These are phyloP conservation scores for Penicillium taxi DNA, from an alignment of 495 filamentous ascomycete species.

Conservation along the genomic window DNA sequence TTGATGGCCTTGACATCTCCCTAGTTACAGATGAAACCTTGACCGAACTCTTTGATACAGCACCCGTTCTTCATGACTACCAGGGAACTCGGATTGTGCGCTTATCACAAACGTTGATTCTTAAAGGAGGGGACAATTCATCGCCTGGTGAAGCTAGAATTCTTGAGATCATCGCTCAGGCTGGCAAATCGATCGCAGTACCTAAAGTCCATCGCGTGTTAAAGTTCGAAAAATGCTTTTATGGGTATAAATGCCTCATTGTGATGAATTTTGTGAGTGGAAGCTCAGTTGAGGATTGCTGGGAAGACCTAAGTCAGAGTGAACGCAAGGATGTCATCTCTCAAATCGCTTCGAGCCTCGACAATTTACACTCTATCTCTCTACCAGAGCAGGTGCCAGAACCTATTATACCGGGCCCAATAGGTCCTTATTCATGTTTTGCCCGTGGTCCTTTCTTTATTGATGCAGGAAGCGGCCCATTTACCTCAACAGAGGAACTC, in stretches of 20 bases:
- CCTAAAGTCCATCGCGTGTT: background rate
- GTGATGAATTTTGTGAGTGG: background rate
- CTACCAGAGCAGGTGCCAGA: too few relatives aligned
- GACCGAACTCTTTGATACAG: background rate
- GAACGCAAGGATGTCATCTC: background rate
- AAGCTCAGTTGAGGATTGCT: background rate
- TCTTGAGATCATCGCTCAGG: background rate
- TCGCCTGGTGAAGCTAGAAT: background rate
- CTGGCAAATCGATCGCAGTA: background rate
- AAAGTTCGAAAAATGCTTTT: background rate
- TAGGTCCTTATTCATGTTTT: constrained; percentile 19
- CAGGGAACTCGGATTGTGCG: background rate
- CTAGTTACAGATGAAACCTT: background rate
- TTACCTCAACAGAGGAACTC: constrained; percentile 15
- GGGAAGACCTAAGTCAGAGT: background rate
- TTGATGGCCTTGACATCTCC: background rate
- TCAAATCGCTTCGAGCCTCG: background rate
- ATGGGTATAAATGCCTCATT: background rate
- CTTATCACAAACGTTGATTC: background rate
- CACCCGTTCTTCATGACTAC: background rate
- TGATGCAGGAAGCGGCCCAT: constrained; percentile 24
- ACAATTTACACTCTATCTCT: background rate
- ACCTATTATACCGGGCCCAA: constrained; percentile 23
- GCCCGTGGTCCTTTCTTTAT: constrained; percentile 23
- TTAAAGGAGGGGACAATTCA: background rate